Evolutionary conservation across 352 stramenopile genomes (phyloP), one percentile per base, ranked within the genome.

Genomic region (Aphanomyces stellatus): DNA sequence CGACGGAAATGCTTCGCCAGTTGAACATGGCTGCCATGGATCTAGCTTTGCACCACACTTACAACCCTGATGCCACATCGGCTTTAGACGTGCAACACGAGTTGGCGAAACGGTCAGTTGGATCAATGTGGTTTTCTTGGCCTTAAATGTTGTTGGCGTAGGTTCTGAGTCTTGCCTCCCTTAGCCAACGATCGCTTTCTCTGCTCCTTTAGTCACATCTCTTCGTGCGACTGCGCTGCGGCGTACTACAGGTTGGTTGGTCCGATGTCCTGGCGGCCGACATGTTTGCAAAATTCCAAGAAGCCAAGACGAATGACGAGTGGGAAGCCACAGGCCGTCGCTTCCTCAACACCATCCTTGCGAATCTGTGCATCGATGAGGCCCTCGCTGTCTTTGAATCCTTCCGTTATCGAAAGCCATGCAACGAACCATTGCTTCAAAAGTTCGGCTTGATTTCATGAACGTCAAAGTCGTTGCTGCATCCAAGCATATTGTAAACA

Each of bases 221-320:
- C 13, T 46, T 96, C 90, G 0, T 83, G 76, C 31, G 96, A 99
- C 76, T 99, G 99, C 69, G 99, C 99, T 74, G 96, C 93, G 0
- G 95, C 96, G 2, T 95, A 95, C 40, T 99, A 99, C 73, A 85
- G 91, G 22, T 94, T 95, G 7, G 96, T 71, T 99, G 96, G 93
- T 96, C 96, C 15, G 96, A 99, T 77, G 93, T 99, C 41, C 88
- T 99, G 79, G 93, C 83, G 62, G 97, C 96, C 33, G 96, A 99
- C 76, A 95, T 96, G 8, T 99, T 98, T 74, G 90, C 85, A 28
- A 94, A 96, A 4, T 99, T 99, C 69, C 92, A 99, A 73, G 96
- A 99, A 30, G n/a, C n/a, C n/a, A n/a, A 57, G 87, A 96, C 49
- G 91, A 97, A 55, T 7, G n/a, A n/a, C n/a, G n/a, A n/a, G n/a